These are phyloP conservation scores for Coemansia sp. DNA, from an alignment of 192 early-diverging fungal genomes.

Conservation along the genomic window DNA sequence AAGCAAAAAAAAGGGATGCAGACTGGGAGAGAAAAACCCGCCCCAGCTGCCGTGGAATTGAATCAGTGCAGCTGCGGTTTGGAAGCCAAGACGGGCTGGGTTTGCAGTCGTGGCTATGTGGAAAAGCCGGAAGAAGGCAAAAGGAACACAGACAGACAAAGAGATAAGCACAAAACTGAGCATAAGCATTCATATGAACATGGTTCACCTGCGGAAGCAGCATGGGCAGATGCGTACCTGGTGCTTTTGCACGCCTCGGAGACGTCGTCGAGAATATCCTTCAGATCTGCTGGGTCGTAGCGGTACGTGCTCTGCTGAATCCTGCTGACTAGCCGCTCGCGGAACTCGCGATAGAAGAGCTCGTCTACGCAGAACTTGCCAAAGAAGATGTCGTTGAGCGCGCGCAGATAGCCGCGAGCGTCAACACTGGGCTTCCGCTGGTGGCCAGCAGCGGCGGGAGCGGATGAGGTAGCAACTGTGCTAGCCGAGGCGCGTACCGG, in stretches of 20 bases:
- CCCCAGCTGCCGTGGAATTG: too few species aligned
- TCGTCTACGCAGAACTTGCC: constrained; percentile 55
- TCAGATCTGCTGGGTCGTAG: constrained; percentile 42
- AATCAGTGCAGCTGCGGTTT: too few species aligned
- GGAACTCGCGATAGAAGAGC: constrained; percentile 51
- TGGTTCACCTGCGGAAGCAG: background rate
- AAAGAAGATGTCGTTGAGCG: constrained; percentile 55
- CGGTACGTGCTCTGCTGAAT: constrained; percentile 51
- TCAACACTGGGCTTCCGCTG: constrained; percentile 42
- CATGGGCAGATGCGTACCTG: constrained; percentile 31
- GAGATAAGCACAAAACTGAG: too few species aligned
- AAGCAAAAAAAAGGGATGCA: background rate
- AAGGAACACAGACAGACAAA: too few species aligned
- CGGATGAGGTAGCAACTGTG: constrained; percentile 3
- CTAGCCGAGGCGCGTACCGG: constrained; percentile 15
- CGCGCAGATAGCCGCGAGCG: constrained; percentile 43
- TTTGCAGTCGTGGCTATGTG: too few species aligned
- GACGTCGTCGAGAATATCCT: constrained; percentile 48
- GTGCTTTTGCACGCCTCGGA: constrained; percentile 50
- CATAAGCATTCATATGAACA: too few species aligned
- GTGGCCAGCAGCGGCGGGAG: constrained; percentile 11
- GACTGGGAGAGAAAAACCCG: too few species aligned
- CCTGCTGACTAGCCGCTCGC: constrained; percentile 51
- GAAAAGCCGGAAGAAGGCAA: too few species aligned
- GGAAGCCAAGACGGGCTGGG: too few species aligned